Evolutionary conservation across 345 rosid genomes (phyloP).

Genomic region (Fremontodendron californicum): DNA sequence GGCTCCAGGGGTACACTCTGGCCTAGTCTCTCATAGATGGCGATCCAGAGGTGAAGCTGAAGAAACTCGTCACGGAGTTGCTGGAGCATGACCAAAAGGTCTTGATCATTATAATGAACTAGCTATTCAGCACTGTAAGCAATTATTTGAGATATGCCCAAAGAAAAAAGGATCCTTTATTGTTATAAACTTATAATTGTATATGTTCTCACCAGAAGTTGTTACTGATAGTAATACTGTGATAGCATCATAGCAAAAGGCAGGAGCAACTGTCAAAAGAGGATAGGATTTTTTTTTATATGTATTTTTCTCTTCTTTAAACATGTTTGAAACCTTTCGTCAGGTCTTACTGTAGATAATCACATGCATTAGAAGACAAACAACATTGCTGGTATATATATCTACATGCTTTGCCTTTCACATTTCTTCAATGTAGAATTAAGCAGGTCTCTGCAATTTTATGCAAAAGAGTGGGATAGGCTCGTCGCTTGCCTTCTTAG

Average conservation of each 20-base stretch:
- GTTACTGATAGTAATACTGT: not conserved
- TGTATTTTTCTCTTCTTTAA: not conserved
- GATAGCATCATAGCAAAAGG: not conserved
- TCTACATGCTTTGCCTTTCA: not conserved
- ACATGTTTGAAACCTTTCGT: not conserved
- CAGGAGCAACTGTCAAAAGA: not conserved
- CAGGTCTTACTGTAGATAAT: not conserved
- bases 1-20: constrained; percentile 23
- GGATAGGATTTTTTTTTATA: not conserved
- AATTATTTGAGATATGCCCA: constrained; percentile 32
- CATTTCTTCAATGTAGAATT: not conserved
- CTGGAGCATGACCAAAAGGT: constrained; percentile 5
- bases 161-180: constrained; percentile 21
- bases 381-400: not conserved
- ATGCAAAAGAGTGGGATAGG: not conserved
- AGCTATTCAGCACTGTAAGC: constrained; percentile 13
- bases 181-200: not conserved
- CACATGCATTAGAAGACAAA: not conserved
- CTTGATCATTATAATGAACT: constrained; percentile 26
- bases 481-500: not conserved
- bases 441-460: not conserved
- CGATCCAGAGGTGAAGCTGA: constrained; percentile 25
- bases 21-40: constrained; percentile 30
- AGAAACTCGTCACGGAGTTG: constrained; percentile 28
- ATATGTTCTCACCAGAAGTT: not conserved